Evolutionary conservation across 2,329 filamentous ascomycete species (phyloP).

Genomic region (Camillea tinctor): DNA sequence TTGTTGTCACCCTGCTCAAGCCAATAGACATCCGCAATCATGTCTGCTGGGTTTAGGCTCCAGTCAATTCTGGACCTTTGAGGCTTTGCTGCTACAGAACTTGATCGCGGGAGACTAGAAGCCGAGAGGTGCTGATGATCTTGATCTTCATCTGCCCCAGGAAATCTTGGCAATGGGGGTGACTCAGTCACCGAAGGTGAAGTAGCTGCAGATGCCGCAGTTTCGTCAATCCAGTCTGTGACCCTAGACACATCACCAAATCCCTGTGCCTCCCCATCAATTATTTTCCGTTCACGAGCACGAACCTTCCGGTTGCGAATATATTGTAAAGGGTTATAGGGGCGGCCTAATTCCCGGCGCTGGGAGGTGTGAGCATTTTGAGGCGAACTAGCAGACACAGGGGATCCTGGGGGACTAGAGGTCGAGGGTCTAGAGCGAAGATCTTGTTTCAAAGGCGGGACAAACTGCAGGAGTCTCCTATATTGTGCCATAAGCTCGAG

Average conservation of each 20-base stretch:
- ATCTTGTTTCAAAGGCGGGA: slow-evolving; percentile 68
- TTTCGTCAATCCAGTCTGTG: slow-evolving; percentile 71
- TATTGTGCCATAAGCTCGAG: slow-evolving; percentile 87
- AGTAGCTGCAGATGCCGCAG: slow-evolving; percentile 50
- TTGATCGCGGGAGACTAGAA: slow-evolving; percentile 41
- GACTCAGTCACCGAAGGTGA: slow-evolving; percentile 33
- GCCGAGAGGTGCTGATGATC: slow-evolving; percentile 33
- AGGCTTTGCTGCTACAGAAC: slow-evolving; percentile 53
- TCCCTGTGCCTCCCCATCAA: slow-evolving; percentile 72
- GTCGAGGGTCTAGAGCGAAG: slow-evolving; percentile 35
- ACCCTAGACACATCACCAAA: slow-evolving; percentile 75
- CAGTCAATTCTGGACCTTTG: slow-evolving; percentile 80
- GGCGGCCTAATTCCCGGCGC: slow-evolving; percentile 55
- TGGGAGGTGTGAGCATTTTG: slow-evolving; percentile 32
- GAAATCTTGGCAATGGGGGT: slow-evolving; percentile 45
- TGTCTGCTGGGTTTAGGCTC: slow-evolving; percentile 77
- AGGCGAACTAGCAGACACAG: slow-evolving; percentile 27
- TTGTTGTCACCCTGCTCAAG: slow-evolving; percentile 81
- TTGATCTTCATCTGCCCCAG: slow-evolving; percentile 44
- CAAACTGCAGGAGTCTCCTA: slow-evolving; percentile 70
- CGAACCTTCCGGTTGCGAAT: slow-evolving; percentile 87
- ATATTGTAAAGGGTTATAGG: slow-evolving; percentile 89
- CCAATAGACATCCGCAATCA: slow-evolving; percentile 90
- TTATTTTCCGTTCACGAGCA: slow-evolving; percentile 70
- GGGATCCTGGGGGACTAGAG: slow-evolving; percentile 43